phyloP scores from a whole-genome alignment of 2,329 filamentous ascomycete species.

The Pseudocercospora pini-densiflorae region DNA sequence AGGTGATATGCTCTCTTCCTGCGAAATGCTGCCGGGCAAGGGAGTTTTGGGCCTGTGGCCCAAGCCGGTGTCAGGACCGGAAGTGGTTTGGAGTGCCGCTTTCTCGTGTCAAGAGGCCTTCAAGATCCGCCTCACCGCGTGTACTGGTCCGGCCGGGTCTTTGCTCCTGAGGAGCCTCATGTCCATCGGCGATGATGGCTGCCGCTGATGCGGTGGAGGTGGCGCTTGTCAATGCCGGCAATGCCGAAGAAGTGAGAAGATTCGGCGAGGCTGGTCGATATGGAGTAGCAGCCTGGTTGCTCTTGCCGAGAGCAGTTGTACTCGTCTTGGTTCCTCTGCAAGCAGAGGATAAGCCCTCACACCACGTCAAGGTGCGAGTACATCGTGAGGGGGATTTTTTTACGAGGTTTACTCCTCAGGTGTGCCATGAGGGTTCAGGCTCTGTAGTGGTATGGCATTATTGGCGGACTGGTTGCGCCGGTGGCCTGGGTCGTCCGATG shows the following conservation, averaged over 20 bases:
- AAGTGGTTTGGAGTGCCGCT: neutral
- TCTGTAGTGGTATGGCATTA: conserved; percentile 71
- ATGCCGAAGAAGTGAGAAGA: neutral
- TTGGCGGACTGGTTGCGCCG: conserved; percentile 53
- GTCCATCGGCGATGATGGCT: neutral
- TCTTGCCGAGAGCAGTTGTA: neutral
- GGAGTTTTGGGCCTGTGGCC: too few relatives aligned
- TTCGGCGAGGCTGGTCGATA: neutral
- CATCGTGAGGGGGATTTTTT: conserved; percentile 6
- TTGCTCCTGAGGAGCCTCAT: conserved; percentile 3
- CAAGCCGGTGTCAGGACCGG: neutral
- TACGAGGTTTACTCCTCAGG: conserved; percentile 27
- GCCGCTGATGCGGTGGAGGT: neutral
- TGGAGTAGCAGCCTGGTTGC: neutral
- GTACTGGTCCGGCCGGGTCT: conserved; percentile 7
- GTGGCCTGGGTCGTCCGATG: conserved; percentile 54
- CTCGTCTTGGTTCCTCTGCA: conserved; percentile 6
- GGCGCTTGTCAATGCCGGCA: neutral
- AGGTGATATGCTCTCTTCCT: too few relatives aligned
- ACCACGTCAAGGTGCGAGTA: conserved; percentile 9
- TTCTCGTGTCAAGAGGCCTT: neutral
- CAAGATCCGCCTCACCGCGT: neutral
- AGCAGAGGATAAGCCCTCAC: conserved; percentile 7
- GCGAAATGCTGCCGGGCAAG: too few relatives aligned
- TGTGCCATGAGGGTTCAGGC: conserved; percentile 39